Percentiles rank a stretch among this genome's conserved stretches.
These are phyloP conservation scores for Ceratobasidium sp. DNA, from an alignment of 1,284 basidiomycete species.

Conservation along the genomic window DNA sequence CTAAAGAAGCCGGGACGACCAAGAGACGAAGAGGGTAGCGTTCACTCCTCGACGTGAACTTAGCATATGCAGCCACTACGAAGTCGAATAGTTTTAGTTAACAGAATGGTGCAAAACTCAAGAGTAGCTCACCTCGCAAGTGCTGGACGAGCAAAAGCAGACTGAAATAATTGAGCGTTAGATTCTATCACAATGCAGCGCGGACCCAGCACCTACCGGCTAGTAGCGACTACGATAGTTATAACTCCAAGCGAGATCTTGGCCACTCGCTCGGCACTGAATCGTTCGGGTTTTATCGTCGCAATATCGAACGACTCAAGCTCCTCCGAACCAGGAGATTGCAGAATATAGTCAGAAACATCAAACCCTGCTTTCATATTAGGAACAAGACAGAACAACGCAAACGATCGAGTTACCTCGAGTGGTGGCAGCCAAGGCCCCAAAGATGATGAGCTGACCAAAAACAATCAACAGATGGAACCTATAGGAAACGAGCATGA, in stretches of 20 bases:
- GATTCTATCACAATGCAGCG: background rate
- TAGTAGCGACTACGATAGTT: background rate
- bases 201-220: background rate
- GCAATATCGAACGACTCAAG: slow-evolving; percentile 4
- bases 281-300: background rate
- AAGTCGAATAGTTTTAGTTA: background rate
- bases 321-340: background rate
- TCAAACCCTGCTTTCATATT: background rate
- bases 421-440: background rate
- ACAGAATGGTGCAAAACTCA: background rate
- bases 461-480: slow-evolving; percentile 4
- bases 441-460: background rate
- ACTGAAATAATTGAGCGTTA: no score
- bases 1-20: background rate
- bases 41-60: background rate
- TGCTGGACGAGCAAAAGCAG: background rate
- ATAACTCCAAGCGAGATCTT: background rate
- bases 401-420: background rate
- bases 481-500: background rate
- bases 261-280: background rate
- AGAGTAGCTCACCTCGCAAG: background rate
- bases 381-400: background rate
- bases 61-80: slow-evolving; percentile 7
- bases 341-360: background rate
- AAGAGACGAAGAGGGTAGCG: background rate